A percentile compares a stretch with the other conserved stretches of the same genome.
phyloP scores from a whole-genome alignment of 176 grass and related monocot species.

The Eragrostis nindensis region DNA sequence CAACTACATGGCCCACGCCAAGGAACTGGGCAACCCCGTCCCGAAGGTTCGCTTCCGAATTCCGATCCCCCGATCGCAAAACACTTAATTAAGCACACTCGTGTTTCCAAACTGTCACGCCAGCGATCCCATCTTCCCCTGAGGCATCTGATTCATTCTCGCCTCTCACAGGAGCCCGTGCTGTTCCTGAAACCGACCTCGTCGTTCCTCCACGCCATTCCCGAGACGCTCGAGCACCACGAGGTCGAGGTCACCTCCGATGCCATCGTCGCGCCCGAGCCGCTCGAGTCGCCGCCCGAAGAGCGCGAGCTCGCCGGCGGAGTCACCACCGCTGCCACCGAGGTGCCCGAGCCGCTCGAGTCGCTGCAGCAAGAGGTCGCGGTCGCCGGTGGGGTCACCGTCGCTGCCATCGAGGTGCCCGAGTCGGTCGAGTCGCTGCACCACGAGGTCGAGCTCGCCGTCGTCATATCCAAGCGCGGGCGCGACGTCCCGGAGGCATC shows the following conservation, averaged over 20 bases:
- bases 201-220: slow-evolving; percentile 70
- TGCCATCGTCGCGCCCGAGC: slow-evolving; percentile 11
- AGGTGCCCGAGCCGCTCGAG: slow-evolving; percentile 11
- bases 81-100: neutral
- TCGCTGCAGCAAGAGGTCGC: too few relatives aligned
- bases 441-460: slow-evolving; percentile 97
- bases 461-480: slow-evolving; percentile 74
- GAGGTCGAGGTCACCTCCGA: slow-evolving; percentile 25
- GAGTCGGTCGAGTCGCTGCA: slow-evolving; percentile 82
- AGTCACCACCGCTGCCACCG: slow-evolving; percentile 55
- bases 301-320: slow-evolving; percentile 93
- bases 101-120: neutral
- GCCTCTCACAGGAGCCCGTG: slow-evolving; percentile 72
- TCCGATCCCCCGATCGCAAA: slow-evolving; percentile 18
- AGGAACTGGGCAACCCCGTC: slow-evolving; percentile 89
- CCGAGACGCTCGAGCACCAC: too few relatives aligned
- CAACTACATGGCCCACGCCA: slow-evolving; percentile 81
- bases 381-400: slow-evolving; percentile 44
- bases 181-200: slow-evolving; percentile 95
- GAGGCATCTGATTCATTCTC: neutral
- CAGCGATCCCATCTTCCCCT: neutral
- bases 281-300: too few relatives aligned
- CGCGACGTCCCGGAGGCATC: slow-evolving; percentile 64
- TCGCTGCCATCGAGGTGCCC: slow-evolving; percentile 75
- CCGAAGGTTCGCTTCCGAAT: slow-evolving; percentile 61